These are phyloP conservation scores for Penicillium manginii DNA, from an alignment of 495 filamentous ascomycete species.

Conservation along the genomic window DNA sequence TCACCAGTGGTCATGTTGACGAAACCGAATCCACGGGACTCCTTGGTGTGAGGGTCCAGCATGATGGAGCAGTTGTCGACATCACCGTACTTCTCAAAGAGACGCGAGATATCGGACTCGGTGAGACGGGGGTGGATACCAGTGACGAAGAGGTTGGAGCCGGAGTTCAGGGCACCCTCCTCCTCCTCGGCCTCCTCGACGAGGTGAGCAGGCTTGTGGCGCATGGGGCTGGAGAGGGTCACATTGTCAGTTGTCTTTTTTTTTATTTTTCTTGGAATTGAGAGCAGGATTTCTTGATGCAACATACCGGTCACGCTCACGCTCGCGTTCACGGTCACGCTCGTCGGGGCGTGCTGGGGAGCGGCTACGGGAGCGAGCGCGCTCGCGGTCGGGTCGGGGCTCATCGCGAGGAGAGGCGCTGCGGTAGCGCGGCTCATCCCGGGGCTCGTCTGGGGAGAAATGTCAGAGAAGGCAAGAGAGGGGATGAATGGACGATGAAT, in stretches of 20 bases:
- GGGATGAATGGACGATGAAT: background rate
- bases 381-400: slow-evolving; percentile 70
- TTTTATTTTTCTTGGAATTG: too few relatives aligned
- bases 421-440: slow-evolving; percentile 77
- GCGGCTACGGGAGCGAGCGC: slow-evolving; percentile 77
- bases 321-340: slow-evolving; percentile 6
- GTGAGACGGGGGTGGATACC: slow-evolving; percentile 94
- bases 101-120: slow-evolving; percentile 86
- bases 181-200: slow-evolving; percentile 66
- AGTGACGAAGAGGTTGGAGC: slow-evolving; percentile 98
- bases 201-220: slow-evolving; percentile 25
- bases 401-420: slow-evolving; percentile 89
- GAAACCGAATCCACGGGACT: slow-evolving; percentile 98
- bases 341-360: slow-evolving; percentile 70
- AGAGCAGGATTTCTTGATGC: background rate
- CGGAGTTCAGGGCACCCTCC: slow-evolving; percentile 82
- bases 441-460: slow-evolving; percentile 67
- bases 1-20: slow-evolving; percentile 97
- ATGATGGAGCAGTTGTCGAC: slow-evolving; percentile 99
- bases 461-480: slow-evolving; percentile 2
- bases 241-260: too few relatives aligned
- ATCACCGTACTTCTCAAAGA: slow-evolving; percentile 98
- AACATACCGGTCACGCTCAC: slow-evolving; percentile 62
- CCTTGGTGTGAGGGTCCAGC: slow-evolving; percentile 96
- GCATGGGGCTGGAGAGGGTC: background rate